Percentiles rank a stretch among this genome's conserved stretches.
Conservation (phyloP, 148 eudicot species). For the Chenopodium suecicum region DNA sequence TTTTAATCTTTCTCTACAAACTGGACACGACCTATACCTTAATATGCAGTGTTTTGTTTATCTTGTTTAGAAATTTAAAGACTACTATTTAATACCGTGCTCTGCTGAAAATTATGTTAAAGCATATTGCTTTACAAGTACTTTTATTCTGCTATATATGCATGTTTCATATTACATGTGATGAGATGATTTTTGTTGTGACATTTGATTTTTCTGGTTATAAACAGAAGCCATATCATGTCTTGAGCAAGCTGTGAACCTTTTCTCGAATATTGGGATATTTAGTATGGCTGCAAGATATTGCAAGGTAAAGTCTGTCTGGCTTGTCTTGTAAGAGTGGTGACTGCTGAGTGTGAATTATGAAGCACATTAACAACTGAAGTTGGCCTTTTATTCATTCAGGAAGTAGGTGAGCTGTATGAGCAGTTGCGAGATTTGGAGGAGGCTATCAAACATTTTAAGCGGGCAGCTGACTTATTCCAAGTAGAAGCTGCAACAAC, state of each 20-base stretch:
- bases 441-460: slow-evolving; percentile 49
- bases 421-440: slow-evolving; percentile 54
- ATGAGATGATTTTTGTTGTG: background rate
- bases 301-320: slow-evolving; percentile 39
- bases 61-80: background rate
- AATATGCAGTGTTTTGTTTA: background rate
- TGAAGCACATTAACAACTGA: background rate
- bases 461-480: slow-evolving; percentile 54
- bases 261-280: slow-evolving; percentile 37
- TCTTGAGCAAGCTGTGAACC: slow-evolving; percentile 46
- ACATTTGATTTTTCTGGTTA: background rate
- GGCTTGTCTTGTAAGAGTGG: background rate
- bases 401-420: slow-evolving; percentile 65
- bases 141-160: background rate
- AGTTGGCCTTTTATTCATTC: background rate
- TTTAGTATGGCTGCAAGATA: slow-evolving; percentile 46
- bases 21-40: too few species aligned
- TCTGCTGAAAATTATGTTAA: background rate
- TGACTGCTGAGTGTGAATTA: background rate
- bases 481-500: slow-evolving; percentile 49
- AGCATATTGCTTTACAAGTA: background rate
- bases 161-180: background rate
- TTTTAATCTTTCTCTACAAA: too few species aligned
- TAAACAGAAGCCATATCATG: slow-evolving; percentile 52
- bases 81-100: background rate